These are phyloP conservation scores for Massariosphaeria phaeospora DNA, from an alignment of 495 filamentous ascomycete genomes.

Conservation along the genomic window DNA sequence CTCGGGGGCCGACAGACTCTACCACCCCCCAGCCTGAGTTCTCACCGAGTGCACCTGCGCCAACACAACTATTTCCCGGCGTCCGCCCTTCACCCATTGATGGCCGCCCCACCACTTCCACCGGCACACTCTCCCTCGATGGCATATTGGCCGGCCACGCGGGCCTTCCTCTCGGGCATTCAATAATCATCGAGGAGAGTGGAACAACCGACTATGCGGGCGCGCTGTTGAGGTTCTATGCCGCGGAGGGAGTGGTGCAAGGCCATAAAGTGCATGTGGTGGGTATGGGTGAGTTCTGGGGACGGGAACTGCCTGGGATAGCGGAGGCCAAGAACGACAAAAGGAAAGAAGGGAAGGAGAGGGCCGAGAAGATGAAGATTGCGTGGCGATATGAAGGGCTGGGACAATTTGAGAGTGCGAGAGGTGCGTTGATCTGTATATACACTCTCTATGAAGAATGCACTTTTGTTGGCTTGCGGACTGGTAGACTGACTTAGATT, in stretches of 20 bases:
- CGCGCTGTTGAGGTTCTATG: conserved; percentile 79
- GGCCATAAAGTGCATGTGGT: conserved; percentile 84
- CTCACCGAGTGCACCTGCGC: not conserved
- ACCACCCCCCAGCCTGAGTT: not conserved
- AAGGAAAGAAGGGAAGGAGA: conserved; percentile 32
- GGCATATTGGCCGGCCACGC: conserved; percentile 79
- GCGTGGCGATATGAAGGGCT: conserved; percentile 94
- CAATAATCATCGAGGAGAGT: conserved; percentile 79
- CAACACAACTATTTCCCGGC: conserved; percentile 51
- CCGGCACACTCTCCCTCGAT: conserved; percentile 80
- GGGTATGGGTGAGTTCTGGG: conserved; percentile 74
- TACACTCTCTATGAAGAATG: too few species aligned
- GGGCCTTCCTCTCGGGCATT: conserved; percentile 78
- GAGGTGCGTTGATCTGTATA: conserved; percentile 44
- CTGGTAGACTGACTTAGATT: too few species aligned
- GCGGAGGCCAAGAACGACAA: conserved; percentile 44
- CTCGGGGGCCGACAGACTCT: conserved; percentile 20
- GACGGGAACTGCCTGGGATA: conserved; percentile 72
- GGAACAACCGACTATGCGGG: conserved; percentile 94
- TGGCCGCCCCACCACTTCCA: conserved; percentile 84
- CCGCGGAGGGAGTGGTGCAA: conserved; percentile 88
- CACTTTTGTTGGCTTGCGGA: too few species aligned
- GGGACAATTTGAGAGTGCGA: conserved; percentile 58
- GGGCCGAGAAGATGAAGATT: conserved; percentile 85
- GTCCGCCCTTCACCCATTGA: conserved; percentile 84